Conservation (phyloP, 441 rosid species). For the Jatropha podagrica region DNA sequence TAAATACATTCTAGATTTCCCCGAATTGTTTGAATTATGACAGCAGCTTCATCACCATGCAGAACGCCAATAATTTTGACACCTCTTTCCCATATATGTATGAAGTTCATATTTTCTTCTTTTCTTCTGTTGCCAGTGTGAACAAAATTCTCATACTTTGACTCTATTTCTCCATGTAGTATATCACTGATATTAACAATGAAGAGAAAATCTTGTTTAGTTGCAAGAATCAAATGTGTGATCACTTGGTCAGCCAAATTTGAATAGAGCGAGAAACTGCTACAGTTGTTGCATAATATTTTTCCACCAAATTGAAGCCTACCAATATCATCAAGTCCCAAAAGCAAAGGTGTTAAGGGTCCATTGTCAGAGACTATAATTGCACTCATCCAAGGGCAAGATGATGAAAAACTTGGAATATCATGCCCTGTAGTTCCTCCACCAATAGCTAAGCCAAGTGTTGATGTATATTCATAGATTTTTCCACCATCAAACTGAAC, state of each 20-base stretch:
- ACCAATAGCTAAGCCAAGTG: slow-evolving; percentile 33
- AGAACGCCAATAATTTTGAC: slow-evolving; percentile 79
- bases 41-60: slow-evolving; percentile 92
- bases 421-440: slow-evolving; percentile 40
- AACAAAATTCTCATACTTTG: slow-evolving; percentile 51
- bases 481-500: slow-evolving; percentile 84
- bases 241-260: slow-evolving; percentile 59
- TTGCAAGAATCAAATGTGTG: slow-evolving; percentile 79
- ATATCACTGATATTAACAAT: slow-evolving; percentile 67
- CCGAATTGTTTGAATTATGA: slow-evolving; percentile 70
- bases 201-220: slow-evolving; percentile 85
- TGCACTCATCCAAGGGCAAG: slow-evolving; percentile 76
- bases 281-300: slow-evolving; percentile 76
- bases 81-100: slow-evolving; percentile 91
- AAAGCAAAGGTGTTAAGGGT: slow-evolving; percentile 49
- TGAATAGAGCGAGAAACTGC: slow-evolving; percentile 83
- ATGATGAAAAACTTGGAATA: slow-evolving; percentile 47
- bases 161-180: slow-evolving; percentile 53
- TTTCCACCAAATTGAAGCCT: slow-evolving; percentile 64
- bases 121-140: slow-evolving; percentile 46
- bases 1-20: slow-evolving; percentile 89
- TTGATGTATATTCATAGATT: slow-evolving; percentile 51
- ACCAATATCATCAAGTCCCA: slow-evolving; percentile 86
- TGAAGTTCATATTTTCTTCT: slow-evolving; percentile 58
- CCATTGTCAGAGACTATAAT: slow-evolving; percentile 44